phyloP scores from a whole-genome alignment of 208 protist species.

The Acanthamoeba pearcei region DNA sequence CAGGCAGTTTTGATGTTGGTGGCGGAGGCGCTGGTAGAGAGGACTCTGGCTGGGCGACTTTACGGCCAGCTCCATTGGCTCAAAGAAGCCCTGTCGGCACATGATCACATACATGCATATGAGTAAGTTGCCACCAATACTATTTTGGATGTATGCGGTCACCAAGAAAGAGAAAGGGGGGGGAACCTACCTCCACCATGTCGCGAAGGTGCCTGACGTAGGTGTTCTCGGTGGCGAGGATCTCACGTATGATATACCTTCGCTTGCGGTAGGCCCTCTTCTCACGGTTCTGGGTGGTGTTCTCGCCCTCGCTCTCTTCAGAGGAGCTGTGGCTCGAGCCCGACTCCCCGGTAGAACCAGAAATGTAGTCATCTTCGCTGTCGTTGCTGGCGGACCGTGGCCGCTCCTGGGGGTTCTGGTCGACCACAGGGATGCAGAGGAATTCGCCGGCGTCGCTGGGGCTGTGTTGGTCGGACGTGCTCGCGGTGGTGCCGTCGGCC shows the following conservation, averaged over 20 bases:
- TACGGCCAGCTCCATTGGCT: background rate
- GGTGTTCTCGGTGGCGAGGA: background rate
- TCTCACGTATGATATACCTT: background rate
- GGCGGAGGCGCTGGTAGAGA: background rate
- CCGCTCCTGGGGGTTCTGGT: background rate
- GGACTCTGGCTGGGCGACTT: background rate
- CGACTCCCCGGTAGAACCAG: background rate
- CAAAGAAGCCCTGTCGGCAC: background rate
- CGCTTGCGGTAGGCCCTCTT: constrained; percentile 24
- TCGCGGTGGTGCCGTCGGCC: too few relatives aligned
- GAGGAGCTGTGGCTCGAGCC: background rate
- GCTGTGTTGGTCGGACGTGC: background rate
- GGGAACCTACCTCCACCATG: background rate
- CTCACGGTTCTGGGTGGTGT: background rate
- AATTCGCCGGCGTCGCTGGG: background rate
- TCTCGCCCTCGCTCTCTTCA: background rate
- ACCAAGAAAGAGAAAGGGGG: background rate
- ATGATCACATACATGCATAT: background rate
- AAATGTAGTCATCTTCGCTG: background rate
- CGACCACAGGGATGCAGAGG: background rate
- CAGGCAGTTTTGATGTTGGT: background rate
- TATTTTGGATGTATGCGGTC: background rate
- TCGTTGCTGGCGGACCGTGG: background rate
- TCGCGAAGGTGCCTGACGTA: constrained; percentile 35
- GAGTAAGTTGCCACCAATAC: background rate